Percentiles rank a stretch among this genome's conserved stretches.
Evolutionary conservation across 1,139 yeast genomes (phyloP).

Genomic region (Debaryomyces subglobosus): DNA sequence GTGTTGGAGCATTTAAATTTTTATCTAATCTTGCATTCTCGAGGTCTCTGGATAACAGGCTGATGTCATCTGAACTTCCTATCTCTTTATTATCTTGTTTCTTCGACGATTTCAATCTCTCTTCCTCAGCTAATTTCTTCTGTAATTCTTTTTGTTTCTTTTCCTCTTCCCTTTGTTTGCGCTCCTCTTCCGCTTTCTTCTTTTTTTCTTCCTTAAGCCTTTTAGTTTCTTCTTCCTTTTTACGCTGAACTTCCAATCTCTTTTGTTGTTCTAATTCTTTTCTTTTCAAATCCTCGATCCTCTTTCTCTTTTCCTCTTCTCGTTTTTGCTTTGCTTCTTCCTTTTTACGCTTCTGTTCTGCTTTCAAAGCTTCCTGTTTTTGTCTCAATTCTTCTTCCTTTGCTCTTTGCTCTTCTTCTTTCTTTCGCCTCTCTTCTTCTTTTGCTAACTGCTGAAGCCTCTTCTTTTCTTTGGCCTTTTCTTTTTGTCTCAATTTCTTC

Average conservation of each 20-base stretch:
- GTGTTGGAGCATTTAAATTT: not conserved
- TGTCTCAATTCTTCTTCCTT: constrained; percentile 38
- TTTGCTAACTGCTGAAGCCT: constrained; percentile 67
- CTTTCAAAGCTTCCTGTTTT: constrained; percentile 43
- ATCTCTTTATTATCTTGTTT: constrained; percentile 34
- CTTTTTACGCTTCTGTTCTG: constrained; percentile 45
- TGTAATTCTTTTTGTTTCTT: constrained; percentile 45
- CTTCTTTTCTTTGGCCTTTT: constrained; percentile 79
- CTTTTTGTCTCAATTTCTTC: constrained; percentile 72
- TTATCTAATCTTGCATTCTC: not conserved
- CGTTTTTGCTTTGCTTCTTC: constrained; percentile 54
- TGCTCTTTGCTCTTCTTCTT: constrained; percentile 56
- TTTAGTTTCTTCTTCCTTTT: constrained; percentile 50
- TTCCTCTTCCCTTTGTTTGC: constrained; percentile 46
- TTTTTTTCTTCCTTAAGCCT: constrained; percentile 46
- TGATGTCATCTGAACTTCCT: constrained; percentile 29
- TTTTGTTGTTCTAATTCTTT: constrained; percentile 52
- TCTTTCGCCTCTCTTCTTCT: constrained; percentile 69
- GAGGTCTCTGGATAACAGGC: not conserved
- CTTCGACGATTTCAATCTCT: constrained; percentile 28
- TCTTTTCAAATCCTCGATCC: constrained; percentile 41
- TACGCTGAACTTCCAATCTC: constrained; percentile 50
- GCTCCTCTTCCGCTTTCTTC: constrained; percentile 48
- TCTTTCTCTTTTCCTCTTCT: constrained; percentile 56
- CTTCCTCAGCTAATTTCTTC: constrained; percentile 47